These are phyloP conservation scores for Ascochyta koolunga DNA, from an alignment of 2,329 filamentous ascomycete genomes.

Conservation along the genomic window DNA sequence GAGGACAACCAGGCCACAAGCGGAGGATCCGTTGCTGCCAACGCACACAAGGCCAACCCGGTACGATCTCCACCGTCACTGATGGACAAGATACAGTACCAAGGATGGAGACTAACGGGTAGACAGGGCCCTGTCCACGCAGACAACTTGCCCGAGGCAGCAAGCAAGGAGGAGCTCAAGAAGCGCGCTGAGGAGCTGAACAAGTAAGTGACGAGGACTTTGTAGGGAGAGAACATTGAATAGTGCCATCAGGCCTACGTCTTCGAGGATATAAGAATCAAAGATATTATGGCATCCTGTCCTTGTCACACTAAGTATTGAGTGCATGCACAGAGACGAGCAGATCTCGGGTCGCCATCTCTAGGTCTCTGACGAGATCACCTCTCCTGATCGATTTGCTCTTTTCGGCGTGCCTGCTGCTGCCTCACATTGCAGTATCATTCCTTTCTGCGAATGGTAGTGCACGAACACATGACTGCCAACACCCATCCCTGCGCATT, in stretches of 20 bases:
- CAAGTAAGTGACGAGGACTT: constrained; percentile 42
- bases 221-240: neutral
- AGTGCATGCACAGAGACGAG: neutral
- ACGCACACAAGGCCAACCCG: constrained; percentile 52
- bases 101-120: constrained; percentile 12
- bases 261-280: constrained; percentile 5
- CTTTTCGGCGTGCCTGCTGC: too few relatives aligned
- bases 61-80: constrained; percentile 30
- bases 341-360: neutral
- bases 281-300: neutral
- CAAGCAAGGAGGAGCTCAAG: constrained; percentile 57
- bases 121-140: constrained; percentile 53
- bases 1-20: constrained; percentile 41
- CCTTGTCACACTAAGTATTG: neutral
- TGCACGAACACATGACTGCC: neutral
- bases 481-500: neutral
- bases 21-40: constrained; percentile 40
- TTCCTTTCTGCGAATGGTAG: too few relatives aligned
- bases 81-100: constrained; percentile 1
- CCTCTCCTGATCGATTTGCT: neutral
- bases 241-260: neutral
- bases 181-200: constrained; percentile 58
- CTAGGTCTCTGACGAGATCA: neutral
- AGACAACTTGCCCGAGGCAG: constrained; percentile 52
- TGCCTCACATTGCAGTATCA: too few relatives aligned